Percentiles rank a stretch among this genome's conserved stretches.
Conservation (phyloP, 805 yeast genomes). For the Saccharomycopsis guyanensis region DNA sequence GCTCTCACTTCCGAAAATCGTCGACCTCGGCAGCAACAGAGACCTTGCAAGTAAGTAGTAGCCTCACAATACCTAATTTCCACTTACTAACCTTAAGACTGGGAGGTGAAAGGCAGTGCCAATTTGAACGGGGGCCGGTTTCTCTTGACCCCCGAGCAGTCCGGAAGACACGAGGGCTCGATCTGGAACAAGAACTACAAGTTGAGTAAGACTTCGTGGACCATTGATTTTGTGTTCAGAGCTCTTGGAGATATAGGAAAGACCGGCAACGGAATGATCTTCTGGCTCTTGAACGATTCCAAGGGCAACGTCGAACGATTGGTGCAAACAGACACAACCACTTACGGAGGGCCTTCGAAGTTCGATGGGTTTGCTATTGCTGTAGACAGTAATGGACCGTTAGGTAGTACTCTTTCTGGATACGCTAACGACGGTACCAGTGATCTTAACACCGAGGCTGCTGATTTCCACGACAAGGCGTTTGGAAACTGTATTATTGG, state of each 20-base stretch:
- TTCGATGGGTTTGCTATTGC: constrained; percentile 61
- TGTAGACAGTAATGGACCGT: constrained; percentile 42
- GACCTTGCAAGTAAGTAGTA: constrained; percentile 10
- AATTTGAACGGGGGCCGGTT: constrained; percentile 45
- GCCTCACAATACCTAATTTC: neutral
- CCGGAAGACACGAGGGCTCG: constrained; percentile 31
- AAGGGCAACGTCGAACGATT: constrained; percentile 22
- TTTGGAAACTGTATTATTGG: constrained; percentile 51
- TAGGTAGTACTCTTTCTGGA: constrained; percentile 47
- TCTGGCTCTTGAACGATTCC: constrained; percentile 42
- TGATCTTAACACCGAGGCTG: constrained; percentile 25
- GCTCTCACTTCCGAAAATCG: constrained; percentile 19
- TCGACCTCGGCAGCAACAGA: constrained; percentile 10
- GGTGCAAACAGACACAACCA: constrained; percentile 26
- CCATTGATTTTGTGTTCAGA: constrained; percentile 57
- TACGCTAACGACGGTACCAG: constrained; percentile 53
- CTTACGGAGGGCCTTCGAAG: constrained; percentile 47
- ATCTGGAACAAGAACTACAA: constrained; percentile 35
- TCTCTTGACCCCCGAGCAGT: constrained; percentile 38
- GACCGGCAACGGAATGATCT: constrained; percentile 49
- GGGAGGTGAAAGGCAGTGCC: constrained; percentile 35
- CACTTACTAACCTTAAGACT: constrained; percentile 25
- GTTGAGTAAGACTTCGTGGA: constrained; percentile 35
- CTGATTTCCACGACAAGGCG: constrained; percentile 28
- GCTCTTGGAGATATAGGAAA: constrained; percentile 45